A percentile compares a stretch with the other conserved stretches of the same genome.
These are phyloP conservation scores for Penicillium sp. DNA, from an alignment of 2,329 filamentous ascomycete species.

Conservation along the genomic window DNA sequence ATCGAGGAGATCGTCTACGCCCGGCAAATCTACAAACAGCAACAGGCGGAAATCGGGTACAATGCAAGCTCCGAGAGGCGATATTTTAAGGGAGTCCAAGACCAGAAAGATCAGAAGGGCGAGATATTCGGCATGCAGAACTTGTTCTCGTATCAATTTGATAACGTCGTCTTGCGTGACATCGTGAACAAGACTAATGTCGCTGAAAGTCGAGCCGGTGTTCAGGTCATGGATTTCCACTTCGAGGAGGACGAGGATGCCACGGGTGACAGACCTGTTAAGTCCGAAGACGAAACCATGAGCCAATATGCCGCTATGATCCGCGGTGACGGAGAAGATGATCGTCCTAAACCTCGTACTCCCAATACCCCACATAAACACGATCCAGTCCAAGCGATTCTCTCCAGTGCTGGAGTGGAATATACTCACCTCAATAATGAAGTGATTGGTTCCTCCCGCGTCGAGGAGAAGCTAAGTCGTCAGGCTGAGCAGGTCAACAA, in stretches of 20 bases:
- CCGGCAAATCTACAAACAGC: constrained; percentile 97
- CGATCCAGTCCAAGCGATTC: constrained; percentile 84
- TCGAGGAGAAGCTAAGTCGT: constrained; percentile 82
- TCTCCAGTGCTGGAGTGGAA: constrained; percentile 82
- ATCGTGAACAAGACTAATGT: constrained; percentile 99
- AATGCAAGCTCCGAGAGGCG: constrained; percentile 87
- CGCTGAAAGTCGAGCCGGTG: constrained; percentile 84
- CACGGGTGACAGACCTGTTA: constrained; percentile 41
- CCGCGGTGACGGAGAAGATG: constrained; percentile 41
- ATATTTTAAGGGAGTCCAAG: constrained; percentile 94
- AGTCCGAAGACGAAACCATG: constrained; percentile 66
- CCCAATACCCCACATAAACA: constrained; percentile 49
- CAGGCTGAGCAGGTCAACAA: constrained; percentile 60
- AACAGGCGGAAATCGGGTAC: constrained; percentile 97
- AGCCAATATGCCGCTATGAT: constrained; percentile 69
- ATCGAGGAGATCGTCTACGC: constrained; percentile 98
- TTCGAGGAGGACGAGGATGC: constrained; percentile 62
- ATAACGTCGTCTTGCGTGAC: constrained; percentile 80
- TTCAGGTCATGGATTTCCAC: constrained; percentile 76
- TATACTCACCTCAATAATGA: constrained; percentile 98
- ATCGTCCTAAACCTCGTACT: constrained; percentile 11
- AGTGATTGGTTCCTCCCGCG: constrained; percentile 85
- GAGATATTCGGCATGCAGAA: constrained; percentile 93
- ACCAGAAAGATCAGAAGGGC: constrained; percentile 76
- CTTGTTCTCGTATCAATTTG: constrained; percentile 76